These are phyloP conservation scores for Camelina sativa DNA, from an alignment of 345 rosid genomes.

Conservation along the genomic window DNA sequence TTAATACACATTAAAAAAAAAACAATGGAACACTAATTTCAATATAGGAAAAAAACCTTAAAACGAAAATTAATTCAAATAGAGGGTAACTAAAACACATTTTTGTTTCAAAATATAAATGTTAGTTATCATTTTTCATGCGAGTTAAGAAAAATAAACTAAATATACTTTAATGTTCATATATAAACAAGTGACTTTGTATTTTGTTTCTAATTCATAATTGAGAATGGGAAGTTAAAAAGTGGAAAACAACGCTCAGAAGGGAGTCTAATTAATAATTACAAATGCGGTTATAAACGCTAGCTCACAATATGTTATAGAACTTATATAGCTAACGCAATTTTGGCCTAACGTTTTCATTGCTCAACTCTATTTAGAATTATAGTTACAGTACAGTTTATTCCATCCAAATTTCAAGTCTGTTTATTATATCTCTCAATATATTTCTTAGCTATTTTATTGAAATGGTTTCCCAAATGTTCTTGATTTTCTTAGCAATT, in stretches of 20 bases:
- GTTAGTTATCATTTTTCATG: no score
- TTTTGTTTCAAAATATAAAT: no score
- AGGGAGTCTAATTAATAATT: constrained; percentile 10
- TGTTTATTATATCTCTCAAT: neutral
- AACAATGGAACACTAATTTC: no score
- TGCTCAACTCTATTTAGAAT: neutral
- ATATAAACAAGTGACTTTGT: no score
- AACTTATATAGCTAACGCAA: neutral
- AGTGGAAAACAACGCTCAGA: neutral
- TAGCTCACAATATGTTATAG: constrained; percentile 1
- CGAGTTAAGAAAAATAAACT: no score
- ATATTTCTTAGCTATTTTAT: neutral
- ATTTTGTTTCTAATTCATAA: no score
- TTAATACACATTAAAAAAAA: no score
- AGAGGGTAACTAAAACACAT: no score
- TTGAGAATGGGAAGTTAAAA: neutral
- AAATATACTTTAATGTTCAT: no score
- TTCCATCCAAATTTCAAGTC: neutral
- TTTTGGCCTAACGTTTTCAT: constrained; percentile 5
- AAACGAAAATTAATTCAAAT: no score
- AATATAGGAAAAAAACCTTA: no score
- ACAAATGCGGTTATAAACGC: constrained; percentile 11
- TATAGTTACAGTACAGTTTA: neutral
- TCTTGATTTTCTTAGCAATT: constrained; percentile 18
- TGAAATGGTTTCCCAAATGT: constrained; percentile 14